phyloP scores from a whole-genome alignment of 176 grass and related monocot species.

The Musa beccarii region DNA sequence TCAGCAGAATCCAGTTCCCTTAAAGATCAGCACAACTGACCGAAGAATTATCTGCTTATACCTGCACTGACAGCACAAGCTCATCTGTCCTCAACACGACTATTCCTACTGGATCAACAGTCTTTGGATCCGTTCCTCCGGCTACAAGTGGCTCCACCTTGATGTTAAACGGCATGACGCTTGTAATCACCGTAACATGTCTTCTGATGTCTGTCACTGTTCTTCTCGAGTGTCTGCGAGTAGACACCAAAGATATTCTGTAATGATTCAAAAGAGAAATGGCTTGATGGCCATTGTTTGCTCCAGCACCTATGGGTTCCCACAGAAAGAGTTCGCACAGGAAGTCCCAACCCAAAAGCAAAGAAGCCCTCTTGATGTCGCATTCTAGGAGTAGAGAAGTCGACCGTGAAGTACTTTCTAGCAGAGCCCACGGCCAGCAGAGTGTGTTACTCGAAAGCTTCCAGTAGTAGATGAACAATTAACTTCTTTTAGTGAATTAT shows the following conservation, averaged over 20 bases:
- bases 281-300: background rate
- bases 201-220: background rate
- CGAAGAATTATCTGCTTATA: background rate
- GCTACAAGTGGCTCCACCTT: background rate
- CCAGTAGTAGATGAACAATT: too few relatives aligned
- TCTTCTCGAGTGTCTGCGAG: background rate
- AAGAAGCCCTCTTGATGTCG: too few relatives aligned
- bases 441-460: too few relatives aligned
- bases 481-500: too few relatives aligned
- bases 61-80: background rate
- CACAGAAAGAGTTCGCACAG: too few relatives aligned
- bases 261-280: background rate
- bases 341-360: too few relatives aligned
- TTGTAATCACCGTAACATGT: background rate
- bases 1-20: background rate
- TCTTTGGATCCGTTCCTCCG: slow-evolving; percentile 8
- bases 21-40: background rate
- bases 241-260: background rate
- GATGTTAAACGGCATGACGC: background rate
- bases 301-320: too few relatives aligned
- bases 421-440: too few relatives aligned
- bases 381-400: too few relatives aligned
- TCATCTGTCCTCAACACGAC: slow-evolving; percentile 6
- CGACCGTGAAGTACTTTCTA: too few relatives aligned
- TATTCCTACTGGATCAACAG: background rate